Evolutionary conservation across 139 green algal genomes (phyloP).

Genomic region (Chlamydomonas incerta): DNA sequence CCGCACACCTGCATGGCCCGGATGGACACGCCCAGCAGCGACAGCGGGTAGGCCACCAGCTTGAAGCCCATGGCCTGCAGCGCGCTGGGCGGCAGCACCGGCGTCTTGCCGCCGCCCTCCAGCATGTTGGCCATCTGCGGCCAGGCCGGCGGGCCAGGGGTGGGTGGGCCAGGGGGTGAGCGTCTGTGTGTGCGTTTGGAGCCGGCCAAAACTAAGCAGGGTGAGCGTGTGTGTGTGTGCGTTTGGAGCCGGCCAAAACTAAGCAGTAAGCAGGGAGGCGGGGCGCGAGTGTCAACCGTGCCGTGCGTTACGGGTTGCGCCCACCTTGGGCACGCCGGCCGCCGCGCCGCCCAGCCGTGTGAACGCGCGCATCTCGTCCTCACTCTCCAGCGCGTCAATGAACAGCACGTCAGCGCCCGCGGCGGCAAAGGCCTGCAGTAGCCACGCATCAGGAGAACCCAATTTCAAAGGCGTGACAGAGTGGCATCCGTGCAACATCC

Average conservation of each 20-base stretch:
- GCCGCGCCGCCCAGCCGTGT: slow-evolving; percentile 57
- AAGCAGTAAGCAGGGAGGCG: no score
- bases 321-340: slow-evolving; percentile 64
- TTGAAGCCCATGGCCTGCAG: slow-evolving; percentile 65
- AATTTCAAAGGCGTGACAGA: no score
- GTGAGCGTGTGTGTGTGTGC: no score
- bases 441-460: no score
- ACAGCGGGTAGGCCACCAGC: slow-evolving; percentile 90
- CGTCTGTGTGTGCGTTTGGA: no score
- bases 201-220: no score
- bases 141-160: no score
- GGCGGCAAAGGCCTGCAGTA: slow-evolving; percentile 90
- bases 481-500: no score
- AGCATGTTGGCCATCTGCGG: slow-evolving; percentile 95
- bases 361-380: slow-evolving; percentile 89
- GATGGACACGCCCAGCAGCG: slow-evolving; percentile 84
- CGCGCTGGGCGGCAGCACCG: slow-evolving; percentile 81
- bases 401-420: slow-evolving; percentile 95
- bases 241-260: no score
- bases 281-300: no score
- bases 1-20: slow-evolving; percentile 71
- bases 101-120: slow-evolving; percentile 95
- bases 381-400: slow-evolving; percentile 91
- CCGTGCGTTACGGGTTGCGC: no score
- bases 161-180: no score